Conservation (phyloP, 805 yeast genomes). For the Schwanniomyces sp. region DNA sequence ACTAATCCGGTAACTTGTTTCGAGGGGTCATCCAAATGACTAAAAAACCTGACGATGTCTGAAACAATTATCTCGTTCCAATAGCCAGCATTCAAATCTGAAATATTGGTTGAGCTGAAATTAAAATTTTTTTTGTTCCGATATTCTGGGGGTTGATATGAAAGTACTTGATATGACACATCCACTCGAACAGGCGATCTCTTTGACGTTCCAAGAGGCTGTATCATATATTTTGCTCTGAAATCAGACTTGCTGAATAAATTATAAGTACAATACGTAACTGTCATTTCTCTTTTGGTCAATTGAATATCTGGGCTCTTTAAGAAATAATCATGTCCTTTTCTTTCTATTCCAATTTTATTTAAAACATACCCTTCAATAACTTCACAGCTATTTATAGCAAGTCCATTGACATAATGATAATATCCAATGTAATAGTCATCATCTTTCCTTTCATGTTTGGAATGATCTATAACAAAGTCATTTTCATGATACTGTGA, state of each 20-base stretch:
- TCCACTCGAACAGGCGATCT: slow-evolving; percentile 23
- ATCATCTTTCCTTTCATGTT: slow-evolving; percentile 19
- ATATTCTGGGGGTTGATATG: slow-evolving; percentile 6
- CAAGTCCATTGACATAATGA: slow-evolving; percentile 39
- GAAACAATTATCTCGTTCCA: slow-evolving; percentile 69
- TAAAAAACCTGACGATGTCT: slow-evolving; percentile 51
- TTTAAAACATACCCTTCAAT: slow-evolving; percentile 28
- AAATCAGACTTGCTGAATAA: slow-evolving; percentile 72
- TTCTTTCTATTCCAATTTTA: slow-evolving; percentile 24
- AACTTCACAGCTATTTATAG: slow-evolving; percentile 15
- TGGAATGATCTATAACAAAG: slow-evolving; percentile 14
- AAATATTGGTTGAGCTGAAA: slow-evolving; percentile 16
- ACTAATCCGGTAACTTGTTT: slow-evolving; percentile 61
- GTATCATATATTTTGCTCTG: slow-evolving; percentile 56
- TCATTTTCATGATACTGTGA: slow-evolving; percentile 25
- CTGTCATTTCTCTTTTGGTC: slow-evolving; percentile 25
- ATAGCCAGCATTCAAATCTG: slow-evolving; percentile 16
- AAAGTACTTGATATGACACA: slow-evolving; percentile 26
- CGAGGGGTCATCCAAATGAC: slow-evolving; percentile 53
- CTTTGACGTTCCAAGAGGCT: slow-evolving; percentile 15
- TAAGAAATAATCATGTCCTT: slow-evolving; percentile 16
- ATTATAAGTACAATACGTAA: slow-evolving; percentile 71
- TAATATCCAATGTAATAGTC: slow-evolving; percentile 42
- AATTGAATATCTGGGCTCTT: slow-evolving; percentile 4
- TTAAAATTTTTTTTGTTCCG: slow-evolving; percentile 12